Conservation (phyloP, 208 protist genomes). For the Hexamita inflata region DNA sequence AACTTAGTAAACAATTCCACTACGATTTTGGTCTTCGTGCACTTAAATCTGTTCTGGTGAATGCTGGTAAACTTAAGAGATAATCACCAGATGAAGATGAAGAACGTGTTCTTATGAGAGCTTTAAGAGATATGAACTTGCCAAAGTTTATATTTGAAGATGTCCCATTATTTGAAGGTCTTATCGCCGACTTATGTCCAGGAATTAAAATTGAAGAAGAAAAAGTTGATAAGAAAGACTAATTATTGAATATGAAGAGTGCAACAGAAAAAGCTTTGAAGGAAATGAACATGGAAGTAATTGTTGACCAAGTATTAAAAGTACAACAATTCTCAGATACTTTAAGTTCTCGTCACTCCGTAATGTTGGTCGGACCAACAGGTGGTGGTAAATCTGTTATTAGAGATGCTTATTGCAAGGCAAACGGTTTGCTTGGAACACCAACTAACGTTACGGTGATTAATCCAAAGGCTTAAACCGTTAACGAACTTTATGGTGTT, state of each 20-base stretch:
- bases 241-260: neutral
- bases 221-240: neutral
- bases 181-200: constrained; percentile 91
- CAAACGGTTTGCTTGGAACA: constrained; percentile 70
- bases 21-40: constrained; percentile 95
- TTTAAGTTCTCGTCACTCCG: constrained; percentile 88
- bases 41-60: constrained; percentile 89
- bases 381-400: constrained; percentile 89
- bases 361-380: constrained; percentile 90
- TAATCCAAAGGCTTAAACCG: constrained; percentile 88
- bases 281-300: constrained; percentile 59
- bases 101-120: constrained; percentile 84
- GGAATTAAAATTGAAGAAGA: constrained; percentile 57
- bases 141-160: constrained; percentile 98
- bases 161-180: constrained; percentile 86
- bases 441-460: constrained; percentile 74
- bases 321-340: constrained; percentile 95
- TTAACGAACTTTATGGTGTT: constrained; percentile 85
- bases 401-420: constrained; percentile 70
- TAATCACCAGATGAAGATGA: constrained; percentile 36
- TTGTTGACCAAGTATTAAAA: constrained; percentile 80
- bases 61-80: constrained; percentile 90
- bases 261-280: constrained; percentile 61
- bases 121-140: constrained; percentile 93
- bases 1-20: constrained; percentile 94